Base-by-base conservation (phyloP, 1,139 yeast genomes). In the Candida frijolesensis region DNA sequence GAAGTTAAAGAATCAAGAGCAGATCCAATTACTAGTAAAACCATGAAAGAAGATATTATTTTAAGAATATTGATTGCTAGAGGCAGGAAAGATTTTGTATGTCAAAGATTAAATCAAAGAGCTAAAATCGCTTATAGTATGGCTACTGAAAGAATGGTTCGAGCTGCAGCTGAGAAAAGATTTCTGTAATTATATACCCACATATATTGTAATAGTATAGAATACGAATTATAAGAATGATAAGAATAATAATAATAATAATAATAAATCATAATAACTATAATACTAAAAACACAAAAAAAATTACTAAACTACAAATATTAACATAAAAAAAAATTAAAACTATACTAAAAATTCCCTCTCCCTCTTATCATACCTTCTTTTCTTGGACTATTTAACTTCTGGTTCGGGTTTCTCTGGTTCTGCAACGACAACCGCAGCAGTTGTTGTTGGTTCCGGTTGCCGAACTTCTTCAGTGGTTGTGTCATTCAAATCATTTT, bases 21-120 rank as follows among this genome's bases (percentile, higher is more conserved):
- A 1, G 84, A 81, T 56, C 83, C 83, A 2, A 71, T 82, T 8
- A 76, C 83, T 11, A 83, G 85, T 7, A 82, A 83, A 48, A 73
- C 79, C 2, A 70, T 72, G 10, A 80, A 85, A 5, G 91, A 88
- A 58, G 89, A 89, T 60, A 79, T 87, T 11, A 79, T 88, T 29
- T 68, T 89, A 51, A 72, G 95, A 47, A 75, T 87, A 25, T 65
- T 89, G 38, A 63, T 78, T n/a, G 63, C 75, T 15, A 68, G 68
- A 54, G 79, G 71, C 44, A 74, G 76, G 44, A 74, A 71, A 52
- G 61, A 68, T 2, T 78, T 65, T 59, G 83, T 87, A 3, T 76
- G 82, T 8, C 71, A 76, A 55, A 72, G 90, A 49, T 62, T 88
- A 44, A 82, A 79, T 22, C 87, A 83, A 59, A 72, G 92, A 49